A percentile compares a stretch with the other conserved stretches of the same genome.
Conservation (phyloP, 352 stramenopile species). For the Globisporangium lucens region DNA sequence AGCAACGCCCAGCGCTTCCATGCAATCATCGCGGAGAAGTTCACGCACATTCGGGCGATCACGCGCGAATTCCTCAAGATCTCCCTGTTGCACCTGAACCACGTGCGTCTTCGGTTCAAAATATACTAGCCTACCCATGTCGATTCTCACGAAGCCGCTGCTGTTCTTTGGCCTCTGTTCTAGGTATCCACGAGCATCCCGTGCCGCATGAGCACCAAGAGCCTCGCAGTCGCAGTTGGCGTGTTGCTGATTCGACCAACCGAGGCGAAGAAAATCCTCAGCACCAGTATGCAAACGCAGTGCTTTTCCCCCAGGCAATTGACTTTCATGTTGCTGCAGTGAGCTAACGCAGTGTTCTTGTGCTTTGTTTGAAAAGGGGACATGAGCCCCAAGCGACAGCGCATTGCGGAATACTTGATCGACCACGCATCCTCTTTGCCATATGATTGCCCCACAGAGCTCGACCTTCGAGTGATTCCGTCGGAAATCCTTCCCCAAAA, state of each 20-base stretch:
- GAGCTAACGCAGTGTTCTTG: neutral
- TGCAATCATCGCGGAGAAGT: slow-evolving; percentile 19
- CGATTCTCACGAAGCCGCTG: too few relatives aligned
- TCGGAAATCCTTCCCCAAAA: slow-evolving; percentile 7
- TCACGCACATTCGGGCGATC: slow-evolving; percentile 33
- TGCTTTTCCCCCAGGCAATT: neutral
- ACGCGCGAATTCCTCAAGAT: slow-evolving; percentile 47
- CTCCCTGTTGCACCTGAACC: slow-evolving; percentile 44
- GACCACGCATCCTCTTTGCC: slow-evolving; percentile 37
- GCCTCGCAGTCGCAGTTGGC: slow-evolving; percentile 37
- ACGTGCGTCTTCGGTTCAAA: slow-evolving; percentile 21
- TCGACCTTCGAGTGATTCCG: slow-evolving; percentile 30
- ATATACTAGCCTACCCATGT: too few relatives aligned
- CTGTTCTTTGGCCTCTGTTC: neutral
- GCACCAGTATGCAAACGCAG: slow-evolving; percentile 29
- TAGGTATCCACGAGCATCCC: slow-evolving; percentile 39
- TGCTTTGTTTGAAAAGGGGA: slow-evolving; percentile 12
- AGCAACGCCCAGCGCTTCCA: slow-evolving; percentile 6
- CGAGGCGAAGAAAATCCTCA: slow-evolving; percentile 23
- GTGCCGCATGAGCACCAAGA: slow-evolving; percentile 40
- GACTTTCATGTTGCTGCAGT: neutral
- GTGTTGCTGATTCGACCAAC: slow-evolving; percentile 39
- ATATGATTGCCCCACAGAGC: slow-evolving; percentile 41
- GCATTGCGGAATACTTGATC: slow-evolving; percentile 48
- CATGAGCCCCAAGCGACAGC: slow-evolving; percentile 32